Evolutionary conservation across 352 stramenopile species (phyloP), one percentile per base, ranked within the genome.

Genomic region (Globisporangium cystogenes): DNA sequence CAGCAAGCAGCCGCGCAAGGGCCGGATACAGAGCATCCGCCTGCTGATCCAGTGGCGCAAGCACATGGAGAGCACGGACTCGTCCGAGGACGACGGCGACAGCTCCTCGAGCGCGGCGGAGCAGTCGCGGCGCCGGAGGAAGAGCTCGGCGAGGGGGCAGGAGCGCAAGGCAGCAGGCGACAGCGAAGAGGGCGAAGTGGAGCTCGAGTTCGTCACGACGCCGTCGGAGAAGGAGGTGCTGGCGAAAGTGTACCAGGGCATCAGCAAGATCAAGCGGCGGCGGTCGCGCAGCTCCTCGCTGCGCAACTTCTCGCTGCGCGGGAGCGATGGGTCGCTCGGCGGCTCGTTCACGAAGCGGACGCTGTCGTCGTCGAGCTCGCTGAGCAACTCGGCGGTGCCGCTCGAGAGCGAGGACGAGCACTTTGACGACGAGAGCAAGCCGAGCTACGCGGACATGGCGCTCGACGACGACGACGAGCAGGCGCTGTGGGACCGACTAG

Each of bases 21-120:
- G 59, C 16, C 65, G 64, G 55, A 72, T 73, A 51, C 67, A 87
- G 57, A 84, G 68, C 49, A 84, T 90, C 53, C 80, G 83, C 33
- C 51, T 90, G 41, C 64, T 90, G 8, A 88, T 90, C 20, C 73
- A 90, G 52, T 90, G 80, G 80, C 73, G 50, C 35, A 84, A 79
- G 29, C 66, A 72, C 37, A 70, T 76, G 46, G 51, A 40, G 7
- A 43, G 39, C 7, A 41, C 47, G 6, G 54, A 60, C 12, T 49
- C 46, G 16, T 54, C 47, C 5, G 54, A 57, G 3, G 55, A 63
- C 18, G 45, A 65, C 16, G 50, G 26, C 44, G 24, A 57, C 62
- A 52, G 55, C 49, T 42, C 49, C 10, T 50, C 46, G 20, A 59
- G 56, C 62, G 26, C 26, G 60, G 49, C 57, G 60, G 48, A n/a